A percentile compares a stretch with the other conserved stretches of the same genome.
Evolutionary conservation across 306 rosid species (phyloP).

Genomic region (Castanospermum australe): DNA sequence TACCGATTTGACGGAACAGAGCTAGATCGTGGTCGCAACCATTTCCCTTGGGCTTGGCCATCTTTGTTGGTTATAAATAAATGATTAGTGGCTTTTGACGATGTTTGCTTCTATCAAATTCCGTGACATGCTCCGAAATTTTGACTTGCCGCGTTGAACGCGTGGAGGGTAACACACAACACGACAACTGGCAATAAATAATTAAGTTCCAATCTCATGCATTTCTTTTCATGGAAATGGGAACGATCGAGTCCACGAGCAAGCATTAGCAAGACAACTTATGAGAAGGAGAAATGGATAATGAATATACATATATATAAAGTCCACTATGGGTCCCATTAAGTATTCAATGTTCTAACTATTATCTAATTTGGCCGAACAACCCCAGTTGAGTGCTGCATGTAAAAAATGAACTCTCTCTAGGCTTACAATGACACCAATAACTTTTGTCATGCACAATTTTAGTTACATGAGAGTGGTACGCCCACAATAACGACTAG

Average conservation of each 20-base stretch:
- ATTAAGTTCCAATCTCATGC: neutral
- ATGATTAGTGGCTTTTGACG: too few relatives aligned
- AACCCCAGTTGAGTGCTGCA: neutral
- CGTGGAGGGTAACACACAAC: neutral
- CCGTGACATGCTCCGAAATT: neutral
- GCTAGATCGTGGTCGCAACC: neutral
- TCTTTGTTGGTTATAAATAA: neutral
- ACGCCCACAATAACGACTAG: neutral
- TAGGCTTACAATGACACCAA: neutral
- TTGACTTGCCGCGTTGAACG: slow-evolving; percentile 20
- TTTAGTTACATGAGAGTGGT: neutral
- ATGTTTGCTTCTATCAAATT: neutral
- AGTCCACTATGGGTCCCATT: neutral
- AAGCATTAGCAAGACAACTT: neutral
- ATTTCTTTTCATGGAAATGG: neutral
- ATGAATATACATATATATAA: neutral
- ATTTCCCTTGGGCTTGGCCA: too few relatives aligned
- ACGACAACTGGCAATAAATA: neutral
- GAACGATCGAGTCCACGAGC: neutral
- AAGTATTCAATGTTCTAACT: neutral
- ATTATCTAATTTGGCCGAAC: neutral
- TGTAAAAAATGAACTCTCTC: neutral
- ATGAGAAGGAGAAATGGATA: neutral
- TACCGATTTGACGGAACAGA: neutral
- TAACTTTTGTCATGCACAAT: neutral